Evolutionary conservation across 495 filamentous ascomycete species (phyloP).

Genomic region (Hypoxylon trugodes): DNA sequence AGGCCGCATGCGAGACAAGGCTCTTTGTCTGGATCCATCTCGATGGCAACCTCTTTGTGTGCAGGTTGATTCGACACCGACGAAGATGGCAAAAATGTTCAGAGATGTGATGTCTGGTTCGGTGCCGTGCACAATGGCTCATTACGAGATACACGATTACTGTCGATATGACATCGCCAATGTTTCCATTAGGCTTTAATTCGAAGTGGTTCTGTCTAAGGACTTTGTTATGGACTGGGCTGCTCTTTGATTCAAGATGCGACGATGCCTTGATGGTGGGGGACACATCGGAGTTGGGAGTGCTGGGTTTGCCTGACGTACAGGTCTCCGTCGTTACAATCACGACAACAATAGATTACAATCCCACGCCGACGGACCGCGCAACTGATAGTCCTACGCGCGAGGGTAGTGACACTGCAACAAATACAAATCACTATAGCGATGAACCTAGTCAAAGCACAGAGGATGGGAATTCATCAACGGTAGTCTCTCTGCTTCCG

Average conservation of each 20-base stretch:
- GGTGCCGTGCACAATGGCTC: constrained; percentile 22
- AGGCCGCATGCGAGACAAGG: constrained; percentile 36
- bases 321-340: constrained; percentile 29
- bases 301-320: constrained; percentile 10
- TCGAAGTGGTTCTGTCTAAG: constrained; percentile 21
- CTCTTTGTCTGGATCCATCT: constrained; percentile 34
- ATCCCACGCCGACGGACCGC: constrained; percentile 16
- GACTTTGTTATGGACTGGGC: constrained; percentile 25
- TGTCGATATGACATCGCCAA: constrained; percentile 24
- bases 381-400: background rate
- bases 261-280: constrained; percentile 15
- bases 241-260: constrained; percentile 27
- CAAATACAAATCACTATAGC: background rate
- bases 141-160: constrained; percentile 6
- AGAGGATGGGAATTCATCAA: background rate
- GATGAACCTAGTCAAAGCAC: background rate
- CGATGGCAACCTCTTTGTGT: constrained; percentile 35
- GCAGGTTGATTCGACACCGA: constrained; percentile 12
- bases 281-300: constrained; percentile 22
- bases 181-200: constrained; percentile 21
- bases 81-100: constrained; percentile 18
- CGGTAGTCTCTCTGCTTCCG: background rate
- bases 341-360: constrained; percentile 38
- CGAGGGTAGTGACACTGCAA: background rate
- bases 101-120: constrained; percentile 9